Percentiles rank a stretch among this genome's conserved stretches.
Conservation (phyloP, 2,329 filamentous ascomycete genomes). For the Fusarium sp. region DNA sequence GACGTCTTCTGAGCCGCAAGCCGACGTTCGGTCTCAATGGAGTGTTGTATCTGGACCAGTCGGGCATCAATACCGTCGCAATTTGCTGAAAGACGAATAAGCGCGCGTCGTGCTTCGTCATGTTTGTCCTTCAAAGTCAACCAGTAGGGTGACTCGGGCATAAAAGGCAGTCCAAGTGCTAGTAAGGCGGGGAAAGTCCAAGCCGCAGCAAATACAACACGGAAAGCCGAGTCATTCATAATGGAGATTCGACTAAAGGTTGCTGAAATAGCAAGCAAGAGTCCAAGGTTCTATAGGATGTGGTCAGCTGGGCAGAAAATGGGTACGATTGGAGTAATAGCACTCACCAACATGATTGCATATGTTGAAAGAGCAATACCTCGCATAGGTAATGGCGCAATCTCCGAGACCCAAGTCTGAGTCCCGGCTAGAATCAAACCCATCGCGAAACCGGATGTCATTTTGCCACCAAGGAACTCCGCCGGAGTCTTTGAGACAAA, state of each 20-base stretch:
- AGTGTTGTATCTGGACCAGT: constrained; percentile 7
- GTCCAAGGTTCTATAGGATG: constrained; percentile 9
- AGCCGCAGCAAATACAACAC: constrained; percentile 14
- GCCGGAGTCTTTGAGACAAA: constrained; percentile 8
- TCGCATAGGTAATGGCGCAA: constrained; percentile 13
- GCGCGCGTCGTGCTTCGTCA: neutral
- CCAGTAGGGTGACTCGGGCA: constrained; percentile 15
- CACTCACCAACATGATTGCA: constrained; percentile 17
- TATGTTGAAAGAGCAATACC: constrained; percentile 16
- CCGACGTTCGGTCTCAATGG: constrained; percentile 13
- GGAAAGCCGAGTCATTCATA: constrained; percentile 18
- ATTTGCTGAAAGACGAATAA: constrained; percentile 1
- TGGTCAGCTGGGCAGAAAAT: neutral
- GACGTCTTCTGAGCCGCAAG: constrained; percentile 7
- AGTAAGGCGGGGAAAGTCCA: constrained; percentile 5
- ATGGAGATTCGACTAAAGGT: constrained; percentile 16
- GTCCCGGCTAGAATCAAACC: constrained; percentile 11
- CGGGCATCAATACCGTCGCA: neutral
- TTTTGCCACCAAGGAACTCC: constrained; percentile 18
- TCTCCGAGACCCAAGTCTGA: constrained; percentile 19
- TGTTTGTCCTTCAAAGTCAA: neutral
- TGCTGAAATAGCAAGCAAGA: constrained; percentile 17
- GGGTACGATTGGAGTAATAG: neutral
- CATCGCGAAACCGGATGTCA: constrained; percentile 12
- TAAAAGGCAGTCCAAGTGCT: constrained; percentile 9